Base-by-base conservation (phyloP, 2,329 filamentous ascomycete genomes). In the Chaetomium olivaceum region DNA sequence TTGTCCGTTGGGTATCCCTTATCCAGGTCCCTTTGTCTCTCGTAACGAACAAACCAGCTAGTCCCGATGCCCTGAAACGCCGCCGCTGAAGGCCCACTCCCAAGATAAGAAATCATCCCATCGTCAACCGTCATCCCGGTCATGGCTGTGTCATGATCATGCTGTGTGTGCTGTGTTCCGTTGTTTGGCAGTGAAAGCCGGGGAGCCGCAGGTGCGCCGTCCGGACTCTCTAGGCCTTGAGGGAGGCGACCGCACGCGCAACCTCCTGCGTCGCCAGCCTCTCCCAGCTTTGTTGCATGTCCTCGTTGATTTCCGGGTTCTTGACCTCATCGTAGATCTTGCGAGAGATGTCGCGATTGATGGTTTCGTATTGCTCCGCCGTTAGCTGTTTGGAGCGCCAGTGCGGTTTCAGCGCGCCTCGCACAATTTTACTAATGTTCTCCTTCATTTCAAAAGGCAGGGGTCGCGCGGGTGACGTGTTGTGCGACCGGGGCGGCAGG, bases 321-420 rank as follows among this genome's bases (percentile, higher is more conserved):
- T 81, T 80, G 55, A 86, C 82, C 67, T 87, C 85, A 69, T 88
- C 92, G 78, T 99, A 99, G 65, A 99, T 82, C 79, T 90, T 91
- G 65, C 92, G 89, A 51, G 92, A 97, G 39, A 98, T 89, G 67
- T 91, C 89, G 68, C 93, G 89, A 75, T 98, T 98, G 78, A 98
- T 97, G 64, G 88, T 87, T 2, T 92, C 94, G 76, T 96, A 99
- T 77, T 97, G 90, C 66, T 97, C 91, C 71, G 93, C 91, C 21
- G 89, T 92, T 68, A 98, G 85, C 68, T 89, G 86, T 71, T 90
- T 89, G 51, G 89, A 89, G 68, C 89, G 86, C 82, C 94, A 98
- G 70, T 92, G 86, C 36, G 93, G 92, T 71, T 91, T 91, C 52
- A 99, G 81, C 6, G 91, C 92, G 51, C 85, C 82, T 69, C 92